phyloP scores from a whole-genome alignment of 169 alveolate species.

The Babesia gibsoni region DNA sequence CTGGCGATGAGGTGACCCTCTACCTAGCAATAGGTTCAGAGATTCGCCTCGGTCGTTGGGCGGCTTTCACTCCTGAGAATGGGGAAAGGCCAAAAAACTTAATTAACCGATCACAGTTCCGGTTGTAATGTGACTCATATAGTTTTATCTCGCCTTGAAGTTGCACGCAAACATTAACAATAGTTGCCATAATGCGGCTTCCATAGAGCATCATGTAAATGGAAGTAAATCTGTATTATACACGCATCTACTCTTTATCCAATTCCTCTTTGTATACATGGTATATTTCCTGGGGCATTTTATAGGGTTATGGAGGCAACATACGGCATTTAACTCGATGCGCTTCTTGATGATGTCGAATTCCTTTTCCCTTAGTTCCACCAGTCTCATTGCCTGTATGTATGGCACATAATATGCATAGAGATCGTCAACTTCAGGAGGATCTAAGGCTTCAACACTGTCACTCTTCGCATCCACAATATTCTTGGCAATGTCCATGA shows the following conservation, averaged over 20 bases:
- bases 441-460: not conserved
- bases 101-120: constrained; percentile 6
- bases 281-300: not conserved
- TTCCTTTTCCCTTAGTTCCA: constrained; percentile 11
- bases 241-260: too few relatives aligned
- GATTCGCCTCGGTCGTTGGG: constrained; percentile 61
- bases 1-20: not conserved
- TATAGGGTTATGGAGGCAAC: not conserved
- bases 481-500: constrained; percentile 5
- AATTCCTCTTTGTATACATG: not conserved
- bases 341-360: constrained; percentile 3
- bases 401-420: not conserved
- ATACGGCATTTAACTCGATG: constrained; percentile 14
- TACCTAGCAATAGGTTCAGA: constrained; percentile 52
- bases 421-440: constrained; percentile 1
- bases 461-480: constrained; percentile 12
- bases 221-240: too few relatives aligned
- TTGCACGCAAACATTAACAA: too few relatives aligned
- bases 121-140: too few relatives aligned
- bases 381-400: constrained; percentile 9
- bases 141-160: too few relatives aligned
- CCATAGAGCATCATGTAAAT: too few relatives aligned
- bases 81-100: constrained; percentile 20
- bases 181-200: too few relatives aligned
- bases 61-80: not conserved